Conservation (phyloP, 345 rosid species). For the Citrus mangshanensis region DNA sequence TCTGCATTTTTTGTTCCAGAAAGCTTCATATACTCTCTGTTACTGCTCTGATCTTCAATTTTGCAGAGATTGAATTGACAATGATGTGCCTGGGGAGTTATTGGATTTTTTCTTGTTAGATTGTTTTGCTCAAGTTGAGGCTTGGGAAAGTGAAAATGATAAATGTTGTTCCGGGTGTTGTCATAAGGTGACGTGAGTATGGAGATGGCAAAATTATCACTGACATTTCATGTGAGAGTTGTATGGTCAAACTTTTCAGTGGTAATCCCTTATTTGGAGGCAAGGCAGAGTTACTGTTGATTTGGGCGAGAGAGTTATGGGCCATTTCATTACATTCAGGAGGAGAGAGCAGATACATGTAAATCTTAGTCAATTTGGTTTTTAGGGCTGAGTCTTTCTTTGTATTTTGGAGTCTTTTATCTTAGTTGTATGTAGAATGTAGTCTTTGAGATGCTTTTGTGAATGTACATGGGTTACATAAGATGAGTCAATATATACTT, state of each 20-base stretch:
- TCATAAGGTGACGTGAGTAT: neutral
- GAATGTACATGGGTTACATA: constrained; percentile 35
- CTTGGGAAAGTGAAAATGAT: neutral
- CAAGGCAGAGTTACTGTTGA: constrained; percentile 15
- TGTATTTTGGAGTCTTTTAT: constrained; percentile 10
- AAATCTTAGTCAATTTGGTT: constrained; percentile 28
- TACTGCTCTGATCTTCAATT: constrained; percentile 19
- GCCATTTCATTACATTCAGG: constrained; percentile 26
- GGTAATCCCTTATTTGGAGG: neutral
- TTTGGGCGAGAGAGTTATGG: constrained; percentile 15
- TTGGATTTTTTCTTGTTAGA: neutral
- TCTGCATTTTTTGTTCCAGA: constrained; percentile 19
- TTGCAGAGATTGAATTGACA: constrained; percentile 16
- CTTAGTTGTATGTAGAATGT: constrained; percentile 19
- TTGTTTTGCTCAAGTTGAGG: constrained; percentile 1
- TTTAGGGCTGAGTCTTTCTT: constrained; percentile 19
- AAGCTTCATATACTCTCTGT: constrained; percentile 9
- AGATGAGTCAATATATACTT: constrained; percentile 25
- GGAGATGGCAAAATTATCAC: neutral
- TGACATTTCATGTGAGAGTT: neutral
- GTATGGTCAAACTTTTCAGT: neutral
- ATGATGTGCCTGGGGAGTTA: constrained; percentile 7
- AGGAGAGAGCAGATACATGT: constrained; percentile 35
- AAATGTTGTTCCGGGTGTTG: neutral
- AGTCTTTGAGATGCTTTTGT: constrained; percentile 25